A percentile compares a stretch with the other conserved stretches of the same genome.
Evolutionary conservation across 208 protist species (phyloP).

Genomic region (Phytomonas francai): DNA sequence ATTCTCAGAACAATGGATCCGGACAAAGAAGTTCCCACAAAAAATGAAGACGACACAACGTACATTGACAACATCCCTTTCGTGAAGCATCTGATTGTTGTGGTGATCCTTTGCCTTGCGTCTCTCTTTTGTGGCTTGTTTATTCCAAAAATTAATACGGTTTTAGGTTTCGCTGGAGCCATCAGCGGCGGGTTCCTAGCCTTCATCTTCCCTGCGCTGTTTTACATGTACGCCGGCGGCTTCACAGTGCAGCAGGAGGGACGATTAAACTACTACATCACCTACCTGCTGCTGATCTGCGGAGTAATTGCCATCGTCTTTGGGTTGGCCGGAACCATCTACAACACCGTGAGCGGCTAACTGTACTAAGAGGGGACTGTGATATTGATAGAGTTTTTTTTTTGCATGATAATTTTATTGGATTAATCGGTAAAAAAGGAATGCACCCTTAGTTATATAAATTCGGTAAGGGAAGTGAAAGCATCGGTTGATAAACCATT

Average conservation of each 20-base stretch:
- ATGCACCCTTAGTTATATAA: no score
- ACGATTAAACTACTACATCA: slow-evolving; percentile 43
- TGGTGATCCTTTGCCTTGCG: slow-evolving; percentile 16
- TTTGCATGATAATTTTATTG: no score
- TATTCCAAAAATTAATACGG: slow-evolving; percentile 64
- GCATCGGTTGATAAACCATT: no score
- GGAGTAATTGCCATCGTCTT: slow-evolving; percentile 29
- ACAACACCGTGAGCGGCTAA: slow-evolving; percentile 14
- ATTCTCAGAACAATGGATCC: neutral
- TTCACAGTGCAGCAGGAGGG: slow-evolving; percentile 30
- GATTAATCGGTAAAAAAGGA: no score
- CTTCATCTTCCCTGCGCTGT: slow-evolving; percentile 49
- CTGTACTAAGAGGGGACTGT: slow-evolving; percentile 15
- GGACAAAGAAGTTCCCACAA: slow-evolving; percentile 9
- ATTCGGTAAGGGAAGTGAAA: no score
- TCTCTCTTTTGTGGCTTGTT: slow-evolving; percentile 57
- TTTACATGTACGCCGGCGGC: slow-evolving; percentile 49
- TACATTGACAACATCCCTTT: slow-evolving; percentile 43
- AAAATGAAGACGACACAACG: slow-evolving; percentile 14
- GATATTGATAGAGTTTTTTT: no score
- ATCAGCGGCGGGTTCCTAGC: slow-evolving; percentile 51
- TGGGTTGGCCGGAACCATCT: slow-evolving; percentile 24
- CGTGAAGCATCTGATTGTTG: slow-evolving; percentile 28
- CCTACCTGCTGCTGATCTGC: slow-evolving; percentile 34
- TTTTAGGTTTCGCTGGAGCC: slow-evolving; percentile 44